These are phyloP conservation scores for Macrocybe gigantea DNA, from an alignment of 768 basidiomycete species.

Conservation along the genomic window DNA sequence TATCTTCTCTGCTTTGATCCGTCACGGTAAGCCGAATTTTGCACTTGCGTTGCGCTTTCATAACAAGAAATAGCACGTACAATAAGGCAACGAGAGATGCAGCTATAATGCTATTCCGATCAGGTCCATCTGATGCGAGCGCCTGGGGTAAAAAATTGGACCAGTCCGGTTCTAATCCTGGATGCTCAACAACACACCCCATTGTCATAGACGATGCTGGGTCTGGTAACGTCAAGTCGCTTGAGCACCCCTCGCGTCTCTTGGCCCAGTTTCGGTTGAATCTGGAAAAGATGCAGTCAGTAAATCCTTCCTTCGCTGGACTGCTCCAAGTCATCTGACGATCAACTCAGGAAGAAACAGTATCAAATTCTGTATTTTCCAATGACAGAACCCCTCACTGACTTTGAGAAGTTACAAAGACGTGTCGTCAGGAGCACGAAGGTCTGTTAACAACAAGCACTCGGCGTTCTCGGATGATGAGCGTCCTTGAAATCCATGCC, in stretches of 20 bases:
- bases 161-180: slow-evolving; percentile 18
- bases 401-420: slow-evolving; percentile 39
- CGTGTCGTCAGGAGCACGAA: slow-evolving; percentile 50
- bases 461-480: neutral
- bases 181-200: slow-evolving; percentile 2
- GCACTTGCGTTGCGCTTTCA: neutral
- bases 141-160: too few species aligned
- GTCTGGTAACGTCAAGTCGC: slow-evolving; percentile 18
- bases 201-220: slow-evolving; percentile 20
- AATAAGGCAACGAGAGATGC: slow-evolving; percentile 2
- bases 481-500: too few species aligned
- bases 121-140: too few species aligned
- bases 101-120: too few species aligned
- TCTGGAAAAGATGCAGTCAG: slow-evolving; percentile 14
- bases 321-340: neutral
- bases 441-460: slow-evolving; percentile 18
- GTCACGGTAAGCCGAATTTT: slow-evolving; percentile 37
- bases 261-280: slow-evolving; percentile 10
- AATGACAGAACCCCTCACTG: slow-evolving; percentile 55
- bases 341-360: slow-evolving; percentile 37
- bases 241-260: slow-evolving; percentile 1
- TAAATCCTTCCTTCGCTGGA: neutral
- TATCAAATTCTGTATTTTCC: slow-evolving; percentile 87
- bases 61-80: slow-evolving; percentile 5
- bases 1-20: slow-evolving; percentile 80